Evolutionary conservation across 2,329 filamentous ascomycete genomes (phyloP).

Genomic region (Xylariaceae sp.): DNA sequence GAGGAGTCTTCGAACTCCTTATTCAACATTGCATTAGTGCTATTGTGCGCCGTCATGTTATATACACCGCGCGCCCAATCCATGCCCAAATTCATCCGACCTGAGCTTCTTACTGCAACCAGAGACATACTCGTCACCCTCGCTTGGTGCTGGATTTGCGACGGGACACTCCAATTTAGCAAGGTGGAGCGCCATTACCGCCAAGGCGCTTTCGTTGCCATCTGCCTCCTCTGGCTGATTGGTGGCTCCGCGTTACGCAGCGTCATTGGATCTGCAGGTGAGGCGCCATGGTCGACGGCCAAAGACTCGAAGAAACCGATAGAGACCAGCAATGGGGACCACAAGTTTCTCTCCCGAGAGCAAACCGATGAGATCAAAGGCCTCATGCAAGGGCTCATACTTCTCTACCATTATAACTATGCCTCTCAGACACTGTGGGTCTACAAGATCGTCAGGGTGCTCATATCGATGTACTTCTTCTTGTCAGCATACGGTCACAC

Average conservation of each 20-base stretch:
- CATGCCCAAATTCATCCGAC: conserved; percentile 18
- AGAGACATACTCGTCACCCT: conserved; percentile 22
- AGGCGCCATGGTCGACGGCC: conserved; percentile 8
- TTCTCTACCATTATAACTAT: conserved; percentile 56
- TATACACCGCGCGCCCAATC: conserved; percentile 23
- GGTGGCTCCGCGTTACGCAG: conserved; percentile 21
- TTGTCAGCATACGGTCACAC: conserved; percentile 60
- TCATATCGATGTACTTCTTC: conserved; percentile 58
- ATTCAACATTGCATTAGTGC: conserved; percentile 36
- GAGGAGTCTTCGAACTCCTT: conserved; percentile 38
- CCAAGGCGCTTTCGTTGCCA: conserved; percentile 24
- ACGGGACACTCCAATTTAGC: conserved; percentile 51
- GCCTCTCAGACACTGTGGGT: conserved; percentile 47
- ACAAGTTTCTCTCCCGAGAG: conserved; percentile 47
- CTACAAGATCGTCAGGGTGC: conserved; percentile 51
- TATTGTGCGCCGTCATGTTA: conserved; percentile 30
- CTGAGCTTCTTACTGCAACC: conserved; percentile 21
- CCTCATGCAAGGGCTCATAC: conserved; percentile 55
- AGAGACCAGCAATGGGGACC: conserved; percentile 22
- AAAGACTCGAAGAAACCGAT: conserved; percentile 18
- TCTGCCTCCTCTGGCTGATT: conserved; percentile 30
- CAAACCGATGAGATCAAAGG: conserved; percentile 65
- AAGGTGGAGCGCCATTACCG: conserved; percentile 48
- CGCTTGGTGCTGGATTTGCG: conserved; percentile 49
- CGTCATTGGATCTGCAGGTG: conserved; percentile 7